Evolutionary conservation across 2,329 filamentous ascomycete genomes (phyloP).

Genomic region (Aspergillus unguis): DNA sequence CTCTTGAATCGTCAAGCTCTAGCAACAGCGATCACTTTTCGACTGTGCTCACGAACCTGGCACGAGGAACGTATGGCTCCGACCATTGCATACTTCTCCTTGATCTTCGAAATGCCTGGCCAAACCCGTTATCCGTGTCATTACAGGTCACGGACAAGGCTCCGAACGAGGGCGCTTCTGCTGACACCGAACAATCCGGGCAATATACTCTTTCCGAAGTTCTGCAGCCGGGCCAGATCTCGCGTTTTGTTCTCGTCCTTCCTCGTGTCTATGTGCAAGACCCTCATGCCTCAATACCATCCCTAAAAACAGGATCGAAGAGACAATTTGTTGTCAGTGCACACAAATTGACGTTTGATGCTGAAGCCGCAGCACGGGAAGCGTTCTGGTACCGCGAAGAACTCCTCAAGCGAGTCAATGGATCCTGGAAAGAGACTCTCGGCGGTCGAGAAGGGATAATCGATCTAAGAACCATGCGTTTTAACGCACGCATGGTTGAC

Average conservation of each 20-base stretch:
- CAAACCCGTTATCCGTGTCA: slow-evolving; percentile 67
- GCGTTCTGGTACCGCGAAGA: slow-evolving; percentile 89
- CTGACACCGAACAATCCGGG: slow-evolving; percentile 14
- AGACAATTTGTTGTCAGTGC: slow-evolving; percentile 90
- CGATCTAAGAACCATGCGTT: slow-evolving; percentile 70
- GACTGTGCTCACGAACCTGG: slow-evolving; percentile 43
- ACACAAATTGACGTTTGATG: slow-evolving; percentile 72
- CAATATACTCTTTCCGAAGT: slow-evolving; percentile 41
- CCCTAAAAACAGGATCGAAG: slow-evolving; percentile 74
- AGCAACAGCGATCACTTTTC: slow-evolving; percentile 44
- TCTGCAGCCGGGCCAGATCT: slow-evolving; percentile 60
- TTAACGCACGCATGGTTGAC: slow-evolving; percentile 77
- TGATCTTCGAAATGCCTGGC: slow-evolving; percentile 88
- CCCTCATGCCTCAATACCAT: slow-evolving; percentile 73
- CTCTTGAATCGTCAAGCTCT: slow-evolving; percentile 14
- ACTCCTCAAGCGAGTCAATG: slow-evolving; percentile 67
- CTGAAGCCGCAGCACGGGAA: slow-evolving; percentile 73
- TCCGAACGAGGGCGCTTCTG: slow-evolving; percentile 10
- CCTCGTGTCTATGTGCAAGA: slow-evolving; percentile 73
- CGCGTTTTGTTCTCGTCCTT: slow-evolving; percentile 71
- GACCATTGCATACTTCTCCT: slow-evolving; percentile 76
- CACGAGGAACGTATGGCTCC: slow-evolving; percentile 43
- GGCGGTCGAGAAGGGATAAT: slow-evolving; percentile 62
- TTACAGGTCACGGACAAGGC: slow-evolving; percentile 48
- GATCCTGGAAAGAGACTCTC: slow-evolving; percentile 66